Conservation (phyloP, 306 rosid genomes). For the Corylus avellana region DNA sequence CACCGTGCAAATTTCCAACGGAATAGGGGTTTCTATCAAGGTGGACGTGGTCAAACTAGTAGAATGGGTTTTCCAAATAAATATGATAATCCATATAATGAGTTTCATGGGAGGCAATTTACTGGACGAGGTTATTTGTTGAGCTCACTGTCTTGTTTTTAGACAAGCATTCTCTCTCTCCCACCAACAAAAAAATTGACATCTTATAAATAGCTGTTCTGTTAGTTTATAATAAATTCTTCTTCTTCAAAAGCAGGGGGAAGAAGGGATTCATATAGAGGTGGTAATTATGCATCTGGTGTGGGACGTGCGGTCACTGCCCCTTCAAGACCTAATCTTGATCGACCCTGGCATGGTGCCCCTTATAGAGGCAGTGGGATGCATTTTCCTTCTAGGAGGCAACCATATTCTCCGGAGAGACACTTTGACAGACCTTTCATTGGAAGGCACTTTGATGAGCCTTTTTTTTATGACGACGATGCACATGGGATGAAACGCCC, state of each 20-base stretch:
- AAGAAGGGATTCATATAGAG: constrained; percentile 45
- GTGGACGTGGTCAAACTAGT: constrained; percentile 52
- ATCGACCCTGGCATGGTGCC: constrained; percentile 53
- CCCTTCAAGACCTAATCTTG: constrained; percentile 53
- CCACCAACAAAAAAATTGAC: not conserved
- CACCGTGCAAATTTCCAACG: constrained; percentile 45
- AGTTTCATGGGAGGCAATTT: constrained; percentile 56
- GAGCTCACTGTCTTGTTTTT: constrained; percentile 21
- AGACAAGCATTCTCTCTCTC: not conserved
- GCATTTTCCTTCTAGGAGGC: constrained; percentile 55
- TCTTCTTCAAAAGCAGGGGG: constrained; percentile 49
- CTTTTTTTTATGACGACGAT: constrained; percentile 47
- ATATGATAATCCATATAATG: constrained; percentile 39
- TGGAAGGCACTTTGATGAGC: constrained; percentile 58
- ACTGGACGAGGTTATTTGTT: constrained; percentile 46
- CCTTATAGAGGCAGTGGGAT: constrained; percentile 53
- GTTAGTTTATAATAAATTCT: not conserved
- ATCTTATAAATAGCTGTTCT: not conserved
- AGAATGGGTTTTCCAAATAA: constrained; percentile 44
- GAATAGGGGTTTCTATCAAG: constrained; percentile 46
- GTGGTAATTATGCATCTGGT: constrained; percentile 43
- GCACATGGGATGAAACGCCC: constrained; percentile 67
- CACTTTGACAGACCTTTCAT: constrained; percentile 44
- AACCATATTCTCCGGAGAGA: constrained; percentile 54
- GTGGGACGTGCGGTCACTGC: constrained; percentile 44